Percentiles rank a stretch among this genome's conserved stretches.
These are phyloP conservation scores for Penicillium arizonense DNA, from an alignment of 495 filamentous ascomycete species.

Conservation along the genomic window DNA sequence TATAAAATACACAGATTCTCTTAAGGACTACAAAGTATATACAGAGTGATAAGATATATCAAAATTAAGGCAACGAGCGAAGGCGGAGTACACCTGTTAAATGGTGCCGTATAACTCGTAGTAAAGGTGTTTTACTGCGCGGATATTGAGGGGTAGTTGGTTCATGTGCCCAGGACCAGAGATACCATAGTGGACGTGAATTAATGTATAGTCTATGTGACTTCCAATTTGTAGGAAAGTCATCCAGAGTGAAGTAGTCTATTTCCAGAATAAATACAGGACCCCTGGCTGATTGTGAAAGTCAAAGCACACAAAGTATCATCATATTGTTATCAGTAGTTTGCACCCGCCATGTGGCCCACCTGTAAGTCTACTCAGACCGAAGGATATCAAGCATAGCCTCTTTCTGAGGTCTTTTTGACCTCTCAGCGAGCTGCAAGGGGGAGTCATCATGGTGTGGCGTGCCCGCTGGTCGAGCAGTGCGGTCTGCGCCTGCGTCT, in stretches of 20 bases:
- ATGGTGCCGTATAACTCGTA: neutral
- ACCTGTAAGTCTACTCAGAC: neutral
- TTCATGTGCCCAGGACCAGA: no score
- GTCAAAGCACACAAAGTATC: neutral
- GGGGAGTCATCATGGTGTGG: slow-evolving; percentile 1
- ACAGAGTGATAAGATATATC: neutral
- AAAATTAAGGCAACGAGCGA: no score
- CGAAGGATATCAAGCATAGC: slow-evolving; percentile 1
- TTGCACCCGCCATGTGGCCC: neutral
- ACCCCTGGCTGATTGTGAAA: neutral
- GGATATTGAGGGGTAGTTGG: no score
- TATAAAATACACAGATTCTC: neutral
- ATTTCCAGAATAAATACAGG: no score
- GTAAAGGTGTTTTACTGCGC: no score
- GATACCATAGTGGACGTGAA: no score
- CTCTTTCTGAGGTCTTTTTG: slow-evolving; percentile 1
- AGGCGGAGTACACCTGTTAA: neutral
- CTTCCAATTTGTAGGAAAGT: no score
- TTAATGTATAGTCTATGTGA: no score
- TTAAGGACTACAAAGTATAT: neutral
- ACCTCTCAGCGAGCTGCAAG: slow-evolving; percentile 1
- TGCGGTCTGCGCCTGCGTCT: slow-evolving; percentile 14
- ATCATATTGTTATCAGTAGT: neutral
- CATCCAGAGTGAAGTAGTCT: no score
- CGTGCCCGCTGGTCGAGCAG: slow-evolving; percentile 5